Base-by-base conservation (phyloP, 2,329 filamentous ascomycete species). In the Cordyceps cateniannulata region DNA sequence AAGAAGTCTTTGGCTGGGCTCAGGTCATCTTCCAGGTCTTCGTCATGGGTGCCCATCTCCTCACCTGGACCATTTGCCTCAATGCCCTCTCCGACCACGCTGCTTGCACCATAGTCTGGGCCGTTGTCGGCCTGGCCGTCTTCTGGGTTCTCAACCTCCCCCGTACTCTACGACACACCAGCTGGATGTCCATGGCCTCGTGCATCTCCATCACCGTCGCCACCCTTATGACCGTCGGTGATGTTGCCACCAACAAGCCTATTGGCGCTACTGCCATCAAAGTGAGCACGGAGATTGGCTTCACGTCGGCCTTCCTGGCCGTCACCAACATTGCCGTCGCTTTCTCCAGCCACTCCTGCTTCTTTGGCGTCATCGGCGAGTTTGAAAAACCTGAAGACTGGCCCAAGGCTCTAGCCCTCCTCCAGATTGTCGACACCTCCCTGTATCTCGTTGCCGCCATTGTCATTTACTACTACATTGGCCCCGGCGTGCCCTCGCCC, bases 381-480 rank as follows among this genome's bases (percentile, higher is more conserved):
- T 77, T 90, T 69, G 79, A 81, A 67, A 76, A 84, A 51, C 85
- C 86, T 1, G 72, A 75, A 56, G 80, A 85, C 65, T 88, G 83
- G 71, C 78, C 80, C 50, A 86, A 86, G 70, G 72, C 73, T 8
- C 61, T 75, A 14, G 69, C 84, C 2, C 75, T 89, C 22, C 79
- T 88, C 7, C 85, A 88, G 69, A 74, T 77, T 20, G 74, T 79
- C 61, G 84, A 87, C 62, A 84, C 84, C 1, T 72, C 73, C 16
- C 78, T 90, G 32, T 91, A 91, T 71, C 76, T 88, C 32, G 68
- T 87, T 49, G 82, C 85, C 1, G 84, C 85, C 6, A 76, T 85
- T 12, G 80, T 90, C 42, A 85, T 90, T 66, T 91, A 91, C 73
- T 77, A 83, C 62, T 90, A 81, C 66, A 84, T 82, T 5, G 88